These are phyloP conservation scores for Citrullus colocynthis DNA, from an alignment of 306 rosid genomes.

Conservation along the genomic window DNA sequence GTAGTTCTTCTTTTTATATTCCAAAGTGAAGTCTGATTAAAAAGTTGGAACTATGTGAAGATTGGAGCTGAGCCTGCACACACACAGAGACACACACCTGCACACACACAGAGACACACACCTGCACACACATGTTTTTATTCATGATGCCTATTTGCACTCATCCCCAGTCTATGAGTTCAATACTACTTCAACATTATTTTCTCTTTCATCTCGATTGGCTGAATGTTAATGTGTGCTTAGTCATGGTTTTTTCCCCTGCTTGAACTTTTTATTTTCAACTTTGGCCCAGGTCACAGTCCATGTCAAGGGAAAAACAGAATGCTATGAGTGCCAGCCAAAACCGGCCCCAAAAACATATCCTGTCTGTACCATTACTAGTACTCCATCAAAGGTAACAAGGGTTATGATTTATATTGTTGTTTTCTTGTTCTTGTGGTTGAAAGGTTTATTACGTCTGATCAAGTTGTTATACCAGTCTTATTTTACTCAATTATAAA, in stretches of 20 bases:
- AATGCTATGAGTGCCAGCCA: conserved; percentile 97
- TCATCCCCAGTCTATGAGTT: not conserved
- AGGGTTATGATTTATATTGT: not conserved
- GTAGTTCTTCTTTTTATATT: not conserved
- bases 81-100: too few species aligned
- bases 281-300: conserved; percentile 71
- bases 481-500: not conserved
- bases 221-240: not conserved
- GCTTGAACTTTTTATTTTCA: not conserved
- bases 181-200: not conserved
- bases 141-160: not conserved
- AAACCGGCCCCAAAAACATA: conserved; percentile 97
- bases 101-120: too few species aligned
- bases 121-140: too few species aligned
- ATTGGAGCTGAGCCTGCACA: not conserved
- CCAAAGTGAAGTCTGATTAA: not conserved
- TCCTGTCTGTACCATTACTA: conserved; percentile 96
- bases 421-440: not conserved
- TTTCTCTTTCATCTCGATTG: not conserved
- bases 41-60: not conserved
- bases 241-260: conserved; percentile 12
- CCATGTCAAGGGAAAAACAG: conserved; percentile 91
- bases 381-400: conserved; percentile 93
- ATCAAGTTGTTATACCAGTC: not conserved
- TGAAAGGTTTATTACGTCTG: not conserved